Evolutionary conservation across 1,284 basidiomycete genomes (phyloP).

Genomic region (Fistulina hepatica): DNA sequence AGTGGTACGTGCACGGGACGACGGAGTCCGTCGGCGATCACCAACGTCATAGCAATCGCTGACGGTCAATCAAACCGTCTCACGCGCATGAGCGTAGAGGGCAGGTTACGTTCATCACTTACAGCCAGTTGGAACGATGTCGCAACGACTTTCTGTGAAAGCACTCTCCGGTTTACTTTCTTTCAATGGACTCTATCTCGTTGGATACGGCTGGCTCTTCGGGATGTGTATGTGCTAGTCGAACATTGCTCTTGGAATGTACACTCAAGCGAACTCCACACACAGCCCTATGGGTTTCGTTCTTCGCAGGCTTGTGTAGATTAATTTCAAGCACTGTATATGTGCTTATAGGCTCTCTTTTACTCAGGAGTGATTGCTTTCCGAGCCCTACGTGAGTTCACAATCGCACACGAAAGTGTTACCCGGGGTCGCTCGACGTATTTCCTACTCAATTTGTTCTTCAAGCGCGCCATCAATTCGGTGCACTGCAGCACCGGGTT

Average conservation of each 20-base stretch:
- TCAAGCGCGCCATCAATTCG: conserved; percentile 60
- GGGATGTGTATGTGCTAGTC: conserved; percentile 53
- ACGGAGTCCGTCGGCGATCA: too few relatives aligned
- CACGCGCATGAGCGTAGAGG: too few relatives aligned
- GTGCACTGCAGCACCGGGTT: conserved; percentile 60
- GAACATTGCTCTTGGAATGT: not conserved
- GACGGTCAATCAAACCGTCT: too few relatives aligned
- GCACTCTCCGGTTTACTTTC: conserved; percentile 30
- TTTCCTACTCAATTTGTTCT: conserved; percentile 4
- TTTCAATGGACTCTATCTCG: conserved; percentile 39
- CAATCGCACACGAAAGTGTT: not conserved
- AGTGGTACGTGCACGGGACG: too few relatives aligned
- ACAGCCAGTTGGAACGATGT: too few relatives aligned
- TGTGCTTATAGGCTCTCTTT: conserved; percentile 56
- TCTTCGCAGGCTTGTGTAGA: too few relatives aligned
- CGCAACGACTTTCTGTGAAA: not conserved
- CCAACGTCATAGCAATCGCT: too few relatives aligned
- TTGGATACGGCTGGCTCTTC: conserved; percentile 51
- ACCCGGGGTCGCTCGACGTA: too few relatives aligned
- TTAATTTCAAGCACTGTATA: too few relatives aligned
- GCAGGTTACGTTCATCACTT: too few relatives aligned
- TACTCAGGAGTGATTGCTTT: conserved; percentile 53
- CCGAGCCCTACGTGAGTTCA: conserved; percentile 26
- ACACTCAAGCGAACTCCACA: not conserved
- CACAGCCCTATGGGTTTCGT: not conserved